phyloP scores from a whole-genome alignment of 1,284 basidiomycete species.

The Inonotus hispidus region DNA sequence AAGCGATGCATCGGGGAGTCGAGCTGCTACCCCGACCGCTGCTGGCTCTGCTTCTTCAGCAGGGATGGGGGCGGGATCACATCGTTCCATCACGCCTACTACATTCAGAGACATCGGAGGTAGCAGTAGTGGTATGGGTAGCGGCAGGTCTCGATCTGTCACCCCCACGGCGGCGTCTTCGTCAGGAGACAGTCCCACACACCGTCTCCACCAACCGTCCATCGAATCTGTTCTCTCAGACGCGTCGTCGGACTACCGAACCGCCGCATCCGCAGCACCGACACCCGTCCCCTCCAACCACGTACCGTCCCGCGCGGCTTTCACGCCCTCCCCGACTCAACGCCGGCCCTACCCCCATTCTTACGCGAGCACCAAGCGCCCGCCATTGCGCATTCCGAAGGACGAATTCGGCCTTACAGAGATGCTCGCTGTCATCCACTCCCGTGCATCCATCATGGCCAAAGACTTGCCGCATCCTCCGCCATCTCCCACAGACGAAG shows the following conservation, averaged over 20 bases:
- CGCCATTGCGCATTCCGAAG: slow-evolving; percentile 47
- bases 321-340: slow-evolving; percentile 25
- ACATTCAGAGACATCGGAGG: slow-evolving; percentile 24
- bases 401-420: slow-evolving; percentile 80
- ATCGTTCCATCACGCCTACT: slow-evolving; percentile 31
- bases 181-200: slow-evolving; percentile 31
- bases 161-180: slow-evolving; percentile 34
- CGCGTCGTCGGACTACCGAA: slow-evolving; percentile 44
- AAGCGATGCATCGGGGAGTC: slow-evolving; percentile 28
- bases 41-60: slow-evolving; percentile 25
- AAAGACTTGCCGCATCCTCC: slow-evolving; percentile 24
- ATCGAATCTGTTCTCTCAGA: slow-evolving; percentile 64
- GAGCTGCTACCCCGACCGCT: slow-evolving; percentile 36
- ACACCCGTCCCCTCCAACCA: slow-evolving; percentile 16
- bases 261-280: slow-evolving; percentile 34
- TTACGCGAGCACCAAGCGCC: slow-evolving; percentile 27
- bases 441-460: slow-evolving; percentile 41
- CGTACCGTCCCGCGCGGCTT: slow-evolving; percentile 23
- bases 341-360: too few relatives aligned
- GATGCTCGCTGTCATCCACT: slow-evolving; percentile 81
- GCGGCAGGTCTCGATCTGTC: slow-evolving; percentile 30
- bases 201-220: slow-evolving; percentile 42
- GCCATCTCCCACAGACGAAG: slow-evolving; percentile 45
- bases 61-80: slow-evolving; percentile 12
- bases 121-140: background rate